Evolutionary conservation across 108 stramenopile species (phyloP).

Genomic region (Licmophora abbreviata): DNA sequence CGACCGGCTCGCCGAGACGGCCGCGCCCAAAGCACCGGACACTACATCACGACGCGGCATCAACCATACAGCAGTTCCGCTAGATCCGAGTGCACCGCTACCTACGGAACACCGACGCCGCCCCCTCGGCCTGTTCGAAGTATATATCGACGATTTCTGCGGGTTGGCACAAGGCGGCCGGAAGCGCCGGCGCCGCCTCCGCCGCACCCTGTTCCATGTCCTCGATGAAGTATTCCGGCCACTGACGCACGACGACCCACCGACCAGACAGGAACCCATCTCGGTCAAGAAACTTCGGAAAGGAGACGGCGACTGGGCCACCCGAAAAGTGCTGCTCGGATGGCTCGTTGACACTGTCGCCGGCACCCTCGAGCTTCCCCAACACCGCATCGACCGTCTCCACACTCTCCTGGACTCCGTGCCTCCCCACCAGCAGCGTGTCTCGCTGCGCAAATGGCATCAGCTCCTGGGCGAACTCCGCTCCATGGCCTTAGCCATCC

Average conservation of each 20-base stretch:
- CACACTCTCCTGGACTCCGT: slow-evolving; percentile 10
- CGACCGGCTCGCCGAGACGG: slow-evolving; percentile 16
- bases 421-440: slow-evolving; percentile 2
- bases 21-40: too few species aligned
- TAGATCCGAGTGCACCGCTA: too few species aligned
- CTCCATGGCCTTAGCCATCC: slow-evolving; percentile 28
- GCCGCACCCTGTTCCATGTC: slow-evolving; percentile 13
- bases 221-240: slow-evolving; percentile 20
- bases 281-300: slow-evolving; percentile 25
- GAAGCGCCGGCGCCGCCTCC: not conserved
- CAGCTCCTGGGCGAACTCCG: slow-evolving; percentile 28
- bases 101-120: too few species aligned
- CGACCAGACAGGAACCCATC: slow-evolving; percentile 12
- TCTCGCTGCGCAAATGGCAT: slow-evolving; percentile 17
- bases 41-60: too few species aligned
- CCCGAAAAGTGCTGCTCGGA: slow-evolving; percentile 24
- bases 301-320: slow-evolving; percentile 7
- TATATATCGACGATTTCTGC: slow-evolving; percentile 36
- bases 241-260: slow-evolving; percentile 8
- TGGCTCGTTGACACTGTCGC: too few species aligned
- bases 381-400: slow-evolving; percentile 18
- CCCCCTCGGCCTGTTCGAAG: slow-evolving; percentile 16
- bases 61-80: too few species aligned
- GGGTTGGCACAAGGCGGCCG: slow-evolving; percentile 18
- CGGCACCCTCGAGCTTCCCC: slow-evolving; percentile 24